Evolutionary conservation across 352 stramenopile species (phyloP).

Genomic region (Pythium myriotylum): DNA sequence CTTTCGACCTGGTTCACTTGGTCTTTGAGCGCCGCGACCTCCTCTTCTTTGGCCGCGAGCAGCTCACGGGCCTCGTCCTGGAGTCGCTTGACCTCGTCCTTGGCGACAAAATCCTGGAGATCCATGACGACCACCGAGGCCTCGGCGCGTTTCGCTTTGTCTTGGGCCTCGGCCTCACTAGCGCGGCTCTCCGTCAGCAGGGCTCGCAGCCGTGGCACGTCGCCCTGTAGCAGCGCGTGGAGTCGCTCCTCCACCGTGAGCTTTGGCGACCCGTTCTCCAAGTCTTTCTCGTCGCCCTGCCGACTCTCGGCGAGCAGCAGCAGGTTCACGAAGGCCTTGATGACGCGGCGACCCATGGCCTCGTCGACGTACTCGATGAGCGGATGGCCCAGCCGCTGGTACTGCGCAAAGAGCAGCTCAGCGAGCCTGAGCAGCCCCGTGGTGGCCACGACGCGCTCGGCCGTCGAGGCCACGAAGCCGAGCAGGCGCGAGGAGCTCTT

Average conservation of each 20-base stretch:
- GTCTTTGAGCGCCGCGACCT: conserved; percentile 32
- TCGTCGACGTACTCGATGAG: conserved; percentile 61
- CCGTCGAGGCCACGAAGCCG: conserved; percentile 45
- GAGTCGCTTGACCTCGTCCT: conserved; percentile 55
- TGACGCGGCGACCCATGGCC: conserved; percentile 62
- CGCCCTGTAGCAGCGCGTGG: conserved; percentile 29
- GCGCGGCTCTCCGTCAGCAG: conserved; percentile 33
- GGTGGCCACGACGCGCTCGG: conserved; percentile 46
- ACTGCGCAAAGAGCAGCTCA: conserved; percentile 57
- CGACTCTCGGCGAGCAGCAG: conserved; percentile 51
- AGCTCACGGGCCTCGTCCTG: conserved; percentile 47
- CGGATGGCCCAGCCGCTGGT: conserved; percentile 56
- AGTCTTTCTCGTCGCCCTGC: conserved; percentile 15
- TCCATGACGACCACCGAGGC: conserved; percentile 51
- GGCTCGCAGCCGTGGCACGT: conserved; percentile 32
- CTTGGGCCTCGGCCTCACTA: conserved; percentile 10
- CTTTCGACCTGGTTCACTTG: conserved; percentile 46
- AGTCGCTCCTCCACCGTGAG: conserved; percentile 62
- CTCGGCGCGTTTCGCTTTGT: conserved; percentile 13
- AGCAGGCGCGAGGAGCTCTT: conserved; percentile 57
- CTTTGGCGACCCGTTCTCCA: conserved; percentile 31
- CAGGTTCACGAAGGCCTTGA: conserved; percentile 53
- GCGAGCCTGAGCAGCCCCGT: conserved; percentile 44
- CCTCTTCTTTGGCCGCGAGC: conserved; percentile 34
- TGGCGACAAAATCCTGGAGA: conserved; percentile 66